These are phyloP conservation scores for Neocucurbitaria cava DNA, from an alignment of 2,329 filamentous ascomycete species.

Conservation along the genomic window DNA sequence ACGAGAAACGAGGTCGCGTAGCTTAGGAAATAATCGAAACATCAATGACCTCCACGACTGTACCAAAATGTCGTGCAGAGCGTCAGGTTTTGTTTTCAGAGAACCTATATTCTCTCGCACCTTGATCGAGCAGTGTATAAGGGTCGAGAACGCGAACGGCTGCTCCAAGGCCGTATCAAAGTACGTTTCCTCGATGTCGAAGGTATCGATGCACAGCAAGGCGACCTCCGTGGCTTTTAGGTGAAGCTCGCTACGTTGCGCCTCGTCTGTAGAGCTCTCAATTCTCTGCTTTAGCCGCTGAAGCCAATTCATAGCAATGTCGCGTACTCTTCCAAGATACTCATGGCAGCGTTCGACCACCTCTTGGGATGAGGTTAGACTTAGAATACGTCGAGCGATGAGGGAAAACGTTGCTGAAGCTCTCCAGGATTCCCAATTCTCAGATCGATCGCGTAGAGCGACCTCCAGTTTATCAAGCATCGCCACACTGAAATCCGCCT, in stretches of 20 bases:
- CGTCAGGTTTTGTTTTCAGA: neutral
- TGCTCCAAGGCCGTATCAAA: conserved; percentile 37
- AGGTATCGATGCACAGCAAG: conserved; percentile 54
- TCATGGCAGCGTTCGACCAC: conserved; percentile 37
- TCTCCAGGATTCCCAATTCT: conserved; percentile 50
- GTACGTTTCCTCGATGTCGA: conserved; percentile 50
- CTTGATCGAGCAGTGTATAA: conserved; percentile 30
- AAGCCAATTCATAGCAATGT: conserved; percentile 52
- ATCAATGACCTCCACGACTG: conserved; percentile 25
- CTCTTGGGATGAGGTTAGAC: conserved; percentile 37
- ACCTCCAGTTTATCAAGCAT: conserved; percentile 24
- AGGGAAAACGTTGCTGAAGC: conserved; percentile 51
- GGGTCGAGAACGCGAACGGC: conserved; percentile 12
- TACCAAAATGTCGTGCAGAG: conserved; percentile 11
- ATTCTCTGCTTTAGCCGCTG: conserved; percentile 36
- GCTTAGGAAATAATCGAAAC: conserved; percentile 18
- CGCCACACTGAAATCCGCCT: conserved; percentile 41
- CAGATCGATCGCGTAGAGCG: conserved; percentile 11
- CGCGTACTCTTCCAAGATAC: conserved; percentile 44
- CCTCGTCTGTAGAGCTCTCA: conserved; percentile 25
- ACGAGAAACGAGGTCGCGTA: conserved; percentile 6
- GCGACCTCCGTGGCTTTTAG: conserved; percentile 49
- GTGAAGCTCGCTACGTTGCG: conserved; percentile 41
- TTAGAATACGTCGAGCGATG: conserved; percentile 54
- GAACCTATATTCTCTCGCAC: conserved; percentile 24